phyloP scores from a whole-genome alignment of 768 basidiomycete species.

The Lanmaoa rubissima region DNA sequence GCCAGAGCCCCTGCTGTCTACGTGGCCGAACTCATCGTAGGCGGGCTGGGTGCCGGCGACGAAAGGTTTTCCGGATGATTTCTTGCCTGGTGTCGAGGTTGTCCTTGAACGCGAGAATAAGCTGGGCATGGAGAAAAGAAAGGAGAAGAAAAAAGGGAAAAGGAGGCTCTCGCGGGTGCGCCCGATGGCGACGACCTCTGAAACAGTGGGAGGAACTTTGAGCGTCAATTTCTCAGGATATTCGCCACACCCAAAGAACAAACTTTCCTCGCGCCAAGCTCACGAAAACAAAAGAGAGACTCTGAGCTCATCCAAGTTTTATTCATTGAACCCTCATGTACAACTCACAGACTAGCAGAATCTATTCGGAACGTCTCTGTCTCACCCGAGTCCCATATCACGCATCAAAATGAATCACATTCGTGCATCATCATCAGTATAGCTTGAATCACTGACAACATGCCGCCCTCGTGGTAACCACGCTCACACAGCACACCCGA shows the following conservation, averaged over 20 bases:
- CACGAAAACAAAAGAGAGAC: neutral
- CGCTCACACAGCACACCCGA: neutral
- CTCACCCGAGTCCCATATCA: neutral
- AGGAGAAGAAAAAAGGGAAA: neutral
- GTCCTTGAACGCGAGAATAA: conserved; percentile 72
- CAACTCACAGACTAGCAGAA: no score
- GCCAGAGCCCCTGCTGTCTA: conserved; percentile 45
- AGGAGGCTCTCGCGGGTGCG: conserved; percentile 6
- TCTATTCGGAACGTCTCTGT: no score
- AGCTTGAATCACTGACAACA: neutral
- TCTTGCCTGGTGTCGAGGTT: conserved; percentile 53
- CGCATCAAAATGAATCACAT: neutral
- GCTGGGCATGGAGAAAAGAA: conserved; percentile 57
- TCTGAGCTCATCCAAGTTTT: neutral
- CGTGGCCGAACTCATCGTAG: conserved; percentile 67
- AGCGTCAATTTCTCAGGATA: conserved; percentile 30
- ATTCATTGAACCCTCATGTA: neutral
- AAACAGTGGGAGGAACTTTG: conserved; percentile 6
- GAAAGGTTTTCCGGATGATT: conserved; percentile 17
- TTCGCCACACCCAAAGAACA: conserved; percentile 5
- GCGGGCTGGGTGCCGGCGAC: conserved; percentile 17
- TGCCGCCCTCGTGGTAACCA: neutral
- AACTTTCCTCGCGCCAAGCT: no score
- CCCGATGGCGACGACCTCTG: conserved; percentile 20
- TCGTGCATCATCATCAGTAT: neutral